Percentiles rank a stretch among this genome's conserved stretches.
Evolutionary conservation across 495 filamentous ascomycete species (phyloP).

Genomic region (Daldinia bambusicola): DNA sequence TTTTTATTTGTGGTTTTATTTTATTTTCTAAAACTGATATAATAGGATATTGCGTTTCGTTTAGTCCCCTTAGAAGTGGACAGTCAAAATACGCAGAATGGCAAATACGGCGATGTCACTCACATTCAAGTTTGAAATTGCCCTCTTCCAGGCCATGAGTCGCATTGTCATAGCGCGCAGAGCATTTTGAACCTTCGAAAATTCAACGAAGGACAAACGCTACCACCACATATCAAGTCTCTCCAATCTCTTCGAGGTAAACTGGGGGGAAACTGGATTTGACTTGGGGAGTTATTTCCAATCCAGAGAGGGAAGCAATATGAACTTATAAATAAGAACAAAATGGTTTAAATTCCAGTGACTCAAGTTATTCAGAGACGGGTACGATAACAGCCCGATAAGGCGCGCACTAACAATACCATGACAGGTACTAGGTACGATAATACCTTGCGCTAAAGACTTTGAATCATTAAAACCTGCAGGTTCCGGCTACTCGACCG

Average conservation of each 20-base stretch:
- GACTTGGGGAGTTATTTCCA: not conserved
- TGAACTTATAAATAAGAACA: conserved; percentile 20
- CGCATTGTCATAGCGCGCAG: conserved; percentile 47
- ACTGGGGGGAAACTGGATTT: not conserved
- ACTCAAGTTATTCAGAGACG: conserved; percentile 13
- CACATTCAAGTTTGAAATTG: conserved; percentile 46
- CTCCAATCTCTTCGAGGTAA: not conserved
- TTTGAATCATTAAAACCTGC: not conserved
- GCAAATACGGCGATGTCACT: conserved; percentile 26
- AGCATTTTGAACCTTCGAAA: conserved; percentile 40
- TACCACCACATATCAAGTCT: conserved; percentile 27
- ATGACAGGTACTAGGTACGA: not conserved
- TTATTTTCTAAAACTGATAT: not conserved
- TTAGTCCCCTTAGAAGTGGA: not conserved
- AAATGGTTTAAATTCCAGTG: conserved; percentile 41
- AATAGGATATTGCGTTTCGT: not conserved
- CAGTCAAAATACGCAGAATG: not conserved
- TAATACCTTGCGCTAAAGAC: not conserved
- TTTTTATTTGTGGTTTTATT: not conserved
- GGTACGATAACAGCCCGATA: conserved; percentile 29
- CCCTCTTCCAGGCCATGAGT: conserved; percentile 47
- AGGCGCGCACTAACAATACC: conserved; percentile 29
- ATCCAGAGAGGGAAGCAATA: conserved; percentile 5
- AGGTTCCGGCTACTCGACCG: conserved; percentile 16
- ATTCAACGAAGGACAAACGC: conserved; percentile 16